Evolutionary conservation across 2,329 filamentous ascomycete species (phyloP).

Genomic region (Basipetospora sp.): DNA sequence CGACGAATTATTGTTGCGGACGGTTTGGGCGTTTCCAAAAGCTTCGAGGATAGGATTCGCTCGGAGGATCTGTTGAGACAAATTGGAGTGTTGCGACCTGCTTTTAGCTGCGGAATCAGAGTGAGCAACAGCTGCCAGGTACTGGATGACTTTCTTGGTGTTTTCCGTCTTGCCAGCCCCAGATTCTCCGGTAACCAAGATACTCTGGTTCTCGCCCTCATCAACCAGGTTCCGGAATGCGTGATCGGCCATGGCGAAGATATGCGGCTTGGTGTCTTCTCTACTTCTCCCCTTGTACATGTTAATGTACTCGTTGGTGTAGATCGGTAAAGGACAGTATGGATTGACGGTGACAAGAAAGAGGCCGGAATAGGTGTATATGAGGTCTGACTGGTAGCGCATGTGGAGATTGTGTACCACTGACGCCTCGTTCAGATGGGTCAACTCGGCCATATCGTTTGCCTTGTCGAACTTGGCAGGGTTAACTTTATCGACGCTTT

Average conservation of each 20-base stretch:
- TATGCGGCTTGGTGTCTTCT: conserved; percentile 92
- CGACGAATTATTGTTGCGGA: conserved; percentile 96
- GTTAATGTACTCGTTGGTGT: conserved; percentile 90
- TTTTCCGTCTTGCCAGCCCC: conserved; percentile 98
- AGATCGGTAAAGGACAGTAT: conserved; percentile 87
- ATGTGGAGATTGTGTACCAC: conserved; percentile 94
- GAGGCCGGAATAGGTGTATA: conserved; percentile 94
- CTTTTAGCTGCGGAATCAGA: conserved; percentile 56
- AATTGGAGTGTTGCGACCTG: conserved; percentile 55
- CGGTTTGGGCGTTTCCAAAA: conserved; percentile 94
- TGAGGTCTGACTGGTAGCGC: conserved; percentile 87
- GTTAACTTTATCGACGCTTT: conserved; percentile 96
- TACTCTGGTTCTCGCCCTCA: conserved; percentile 91
- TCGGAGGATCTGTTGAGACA: conserved; percentile 89
- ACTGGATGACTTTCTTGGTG: conserved; percentile 98
- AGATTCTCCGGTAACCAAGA: conserved; percentile 93
- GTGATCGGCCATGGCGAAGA: conserved; percentile 93
- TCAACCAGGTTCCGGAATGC: conserved; percentile 92
- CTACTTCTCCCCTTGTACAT: conserved; percentile 88
- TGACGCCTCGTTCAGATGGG: conserved; percentile 91
- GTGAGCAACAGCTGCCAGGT: conserved; percentile 83
- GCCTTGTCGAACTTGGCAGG: conserved; percentile 99
- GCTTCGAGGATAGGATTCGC: conserved; percentile 96
- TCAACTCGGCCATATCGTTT: conserved; percentile 97
- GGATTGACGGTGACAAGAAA: conserved; percentile 96